phyloP scores from a whole-genome alignment of 2,329 filamentous ascomycete species.

The Apiospora pterosperma region DNA sequence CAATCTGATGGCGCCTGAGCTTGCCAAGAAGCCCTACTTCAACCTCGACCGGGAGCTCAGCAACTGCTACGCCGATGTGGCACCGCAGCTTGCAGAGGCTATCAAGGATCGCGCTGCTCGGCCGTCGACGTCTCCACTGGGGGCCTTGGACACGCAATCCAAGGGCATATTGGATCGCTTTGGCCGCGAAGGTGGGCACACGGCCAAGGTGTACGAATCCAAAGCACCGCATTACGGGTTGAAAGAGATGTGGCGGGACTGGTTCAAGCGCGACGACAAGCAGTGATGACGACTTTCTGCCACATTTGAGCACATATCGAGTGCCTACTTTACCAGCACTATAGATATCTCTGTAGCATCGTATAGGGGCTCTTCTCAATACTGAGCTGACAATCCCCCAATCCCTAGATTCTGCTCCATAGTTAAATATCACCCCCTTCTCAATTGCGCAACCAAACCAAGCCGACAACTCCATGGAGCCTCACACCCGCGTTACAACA shows the following conservation, averaged over 20 bases:
- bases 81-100: constrained; percentile 67
- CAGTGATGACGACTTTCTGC: background rate
- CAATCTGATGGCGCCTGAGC: constrained; percentile 88
- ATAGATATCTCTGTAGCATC: too few relatives aligned
- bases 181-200: constrained; percentile 41
- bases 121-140: constrained; percentile 36
- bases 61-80: constrained; percentile 81
- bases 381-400: too few relatives aligned
- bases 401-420: too few relatives aligned
- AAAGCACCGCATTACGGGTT: constrained; percentile 77
- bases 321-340: too few relatives aligned
- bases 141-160: constrained; percentile 35
- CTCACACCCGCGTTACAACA: too few relatives aligned
- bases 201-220: constrained; percentile 69
- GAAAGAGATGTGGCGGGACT: constrained; percentile 83
- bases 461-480: too few relatives aligned
- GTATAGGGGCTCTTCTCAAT: too few relatives aligned
- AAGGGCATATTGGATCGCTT: constrained; percentile 62
- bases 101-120: constrained; percentile 66
- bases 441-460: too few relatives aligned
- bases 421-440: too few relatives aligned
- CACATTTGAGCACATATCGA: too few relatives aligned
- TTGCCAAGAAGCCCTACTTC: constrained; percentile 92
- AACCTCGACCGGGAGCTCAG: constrained; percentile 77
- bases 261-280: constrained; percentile 41